Conservation (phyloP, 2,329 filamentous ascomycete species). For the Talaromyces sp. region DNA sequence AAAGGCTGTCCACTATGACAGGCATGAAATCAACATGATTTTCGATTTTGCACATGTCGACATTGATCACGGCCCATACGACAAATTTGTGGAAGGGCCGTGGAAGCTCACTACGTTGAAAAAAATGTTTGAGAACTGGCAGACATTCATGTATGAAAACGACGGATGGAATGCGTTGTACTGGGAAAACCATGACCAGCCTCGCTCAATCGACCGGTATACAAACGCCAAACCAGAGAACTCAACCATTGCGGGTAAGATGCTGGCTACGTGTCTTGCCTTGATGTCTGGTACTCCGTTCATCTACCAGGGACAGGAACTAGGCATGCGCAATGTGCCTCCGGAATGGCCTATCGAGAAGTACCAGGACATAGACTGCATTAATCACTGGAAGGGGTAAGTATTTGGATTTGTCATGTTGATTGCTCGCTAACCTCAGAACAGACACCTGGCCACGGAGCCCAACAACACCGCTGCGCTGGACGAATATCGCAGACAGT, state of each 20-base stretch:
- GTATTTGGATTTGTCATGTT: constrained; percentile 14
- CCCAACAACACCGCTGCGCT: constrained; percentile 23
- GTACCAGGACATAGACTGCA: constrained; percentile 62
- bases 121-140: constrained; percentile 51
- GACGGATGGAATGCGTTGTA: constrained; percentile 61
- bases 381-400: constrained; percentile 50
- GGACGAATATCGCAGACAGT: constrained; percentile 24
- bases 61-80: constrained; percentile 47
- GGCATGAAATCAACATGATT: constrained; percentile 63
- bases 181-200: constrained; percentile 62
- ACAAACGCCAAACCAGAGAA: constrained; percentile 46
- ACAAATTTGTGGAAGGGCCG: constrained; percentile 43
- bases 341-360: constrained; percentile 55
- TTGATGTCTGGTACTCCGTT: constrained; percentile 59
- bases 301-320: constrained; percentile 65
- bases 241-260: constrained; percentile 50
- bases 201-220: constrained; percentile 54
- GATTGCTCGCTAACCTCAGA: background rate
- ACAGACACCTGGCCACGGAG: constrained; percentile 25
- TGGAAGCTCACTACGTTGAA: constrained; percentile 51
- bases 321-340: constrained; percentile 62
- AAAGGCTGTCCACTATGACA: constrained; percentile 49
- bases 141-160: constrained; percentile 53
- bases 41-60: constrained; percentile 67
- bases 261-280: constrained; percentile 53